Base-by-base conservation (phyloP, 805 yeast species). In the Nakazawaea anatomiae region DNA sequence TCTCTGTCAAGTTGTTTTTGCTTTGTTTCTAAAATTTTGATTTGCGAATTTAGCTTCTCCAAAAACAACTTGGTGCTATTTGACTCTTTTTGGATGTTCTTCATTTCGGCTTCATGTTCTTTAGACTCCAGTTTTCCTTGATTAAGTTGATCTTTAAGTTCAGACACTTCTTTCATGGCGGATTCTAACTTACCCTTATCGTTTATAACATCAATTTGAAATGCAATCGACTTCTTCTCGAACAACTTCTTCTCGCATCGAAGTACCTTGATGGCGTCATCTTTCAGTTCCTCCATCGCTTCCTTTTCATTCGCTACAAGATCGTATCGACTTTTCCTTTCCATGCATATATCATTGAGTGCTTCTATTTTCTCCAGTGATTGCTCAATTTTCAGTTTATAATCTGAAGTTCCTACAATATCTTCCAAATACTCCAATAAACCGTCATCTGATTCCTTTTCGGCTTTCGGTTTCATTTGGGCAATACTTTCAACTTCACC, bases 401-500 rank as follows among this genome's bases (percentile, higher is more conserved):
- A 95, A 45, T 77, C 75, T 1, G 97, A 75, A 0, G 99, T 95
- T 4, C 99, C 99, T 50, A 95, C 94, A 46, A 94, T 92, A 70
- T 95, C 99, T 63, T 94, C 99, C 54, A 94, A 69, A 63, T 94
- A 94, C 62, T 95, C 99, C 39, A 94, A 69, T 30, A 94, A 72
- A 0, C 99, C 99, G 63, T 94, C 98, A 59, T 92, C 98, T 56
- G 82, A 82, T 48, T 89, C 96, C 47, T 75, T 80, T 60, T 94
- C 97, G 0, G 97, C 98, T 62, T 92, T 94, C 9, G 99, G 87
- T 63, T 92, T 92, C 99, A 94, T 95, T 65, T 94, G 97, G 0
- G 99, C 97, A 61, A 94, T 94, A 57, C 91, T 85, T 70, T 94
- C 99, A 42, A 94, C 99, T 65, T 94, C 99, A 64, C 99, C 99